Conservation (phyloP, 257 asterid species). For the Ballota nigra region DNA sequence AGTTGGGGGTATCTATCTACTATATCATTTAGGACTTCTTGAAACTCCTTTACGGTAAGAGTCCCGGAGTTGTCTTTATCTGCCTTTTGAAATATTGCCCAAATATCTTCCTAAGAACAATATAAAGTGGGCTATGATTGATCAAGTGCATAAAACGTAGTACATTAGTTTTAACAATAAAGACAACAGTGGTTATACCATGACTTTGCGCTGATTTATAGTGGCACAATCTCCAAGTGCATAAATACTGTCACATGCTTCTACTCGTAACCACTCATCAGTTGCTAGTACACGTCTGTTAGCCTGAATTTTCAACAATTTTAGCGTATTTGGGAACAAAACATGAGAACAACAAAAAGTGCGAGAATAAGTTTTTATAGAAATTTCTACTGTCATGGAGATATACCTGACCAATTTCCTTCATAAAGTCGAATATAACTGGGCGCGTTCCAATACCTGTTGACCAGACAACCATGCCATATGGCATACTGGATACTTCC, state of each 20-base stretch:
- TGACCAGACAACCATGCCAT: not conserved
- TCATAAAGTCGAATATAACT: not conserved
- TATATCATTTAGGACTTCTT: not conserved
- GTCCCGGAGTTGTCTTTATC: not conserved
- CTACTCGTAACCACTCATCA: conserved; percentile 93
- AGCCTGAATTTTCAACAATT: conserved; percentile 37
- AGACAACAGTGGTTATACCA: conserved; percentile 43
- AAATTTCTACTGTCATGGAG: not conserved
- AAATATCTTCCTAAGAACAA: conserved; percentile 6
- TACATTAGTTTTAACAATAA: not conserved
- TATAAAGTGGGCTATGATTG: not conserved
- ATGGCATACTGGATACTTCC: not conserved
- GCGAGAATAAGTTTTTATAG: not conserved
- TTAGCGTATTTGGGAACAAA: not conserved
- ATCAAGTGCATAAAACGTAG: not conserved
- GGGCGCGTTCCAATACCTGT: not conserved
- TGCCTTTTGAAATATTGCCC: not conserved
- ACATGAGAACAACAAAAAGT: not conserved
- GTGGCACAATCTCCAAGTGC: conserved; percentile 96
- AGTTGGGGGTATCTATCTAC: conserved; percentile 39
- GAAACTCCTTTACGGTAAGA: not conserved
- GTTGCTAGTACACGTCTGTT: conserved; percentile 83
- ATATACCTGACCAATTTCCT: not conserved
- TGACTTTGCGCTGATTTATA: conserved; percentile 87
- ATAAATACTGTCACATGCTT: conserved; percentile 62